Conservation (phyloP, 441 rosid genomes). For the Mallotus japonicus region DNA sequence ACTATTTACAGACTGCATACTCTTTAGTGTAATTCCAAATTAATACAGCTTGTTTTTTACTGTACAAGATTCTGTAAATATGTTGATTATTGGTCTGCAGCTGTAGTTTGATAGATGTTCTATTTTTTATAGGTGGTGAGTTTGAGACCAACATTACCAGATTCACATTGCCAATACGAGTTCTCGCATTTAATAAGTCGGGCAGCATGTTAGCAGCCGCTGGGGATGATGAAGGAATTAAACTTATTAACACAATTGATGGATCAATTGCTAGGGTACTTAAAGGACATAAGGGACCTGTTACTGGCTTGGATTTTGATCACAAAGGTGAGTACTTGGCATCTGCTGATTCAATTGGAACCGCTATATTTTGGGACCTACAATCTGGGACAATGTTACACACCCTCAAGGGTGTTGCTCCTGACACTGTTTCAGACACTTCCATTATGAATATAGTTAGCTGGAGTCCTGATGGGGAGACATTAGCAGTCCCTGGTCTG, state of each 20-base stretch:
- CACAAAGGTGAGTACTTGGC: slow-evolving; percentile 78
- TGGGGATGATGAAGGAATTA: slow-evolving; percentile 97
- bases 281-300: slow-evolving; percentile 82
- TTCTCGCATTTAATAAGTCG: slow-evolving; percentile 75
- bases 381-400: slow-evolving; percentile 62
- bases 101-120: background rate
- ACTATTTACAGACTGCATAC: no score
- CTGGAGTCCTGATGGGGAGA: slow-evolving; percentile 97
- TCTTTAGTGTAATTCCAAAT: no score
- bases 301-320: slow-evolving; percentile 80
- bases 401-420: slow-evolving; percentile 68
- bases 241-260: slow-evolving; percentile 84
- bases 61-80: background rate
- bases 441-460: slow-evolving; percentile 59
- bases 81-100: no score
- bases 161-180: slow-evolving; percentile 90
- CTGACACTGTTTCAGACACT: slow-evolving; percentile 54
- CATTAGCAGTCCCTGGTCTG: slow-evolving; percentile 80
- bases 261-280: slow-evolving; percentile 89
- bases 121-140: slow-evolving; percentile 61
- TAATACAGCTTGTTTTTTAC: no score
- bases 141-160: slow-evolving; percentile 89
- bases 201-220: slow-evolving; percentile 93
- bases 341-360: slow-evolving; percentile 79
- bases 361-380: slow-evolving; percentile 81